Evolutionary conservation across 2,329 filamentous ascomycete genomes (phyloP).

Genomic region (Fusarium sp.): DNA sequence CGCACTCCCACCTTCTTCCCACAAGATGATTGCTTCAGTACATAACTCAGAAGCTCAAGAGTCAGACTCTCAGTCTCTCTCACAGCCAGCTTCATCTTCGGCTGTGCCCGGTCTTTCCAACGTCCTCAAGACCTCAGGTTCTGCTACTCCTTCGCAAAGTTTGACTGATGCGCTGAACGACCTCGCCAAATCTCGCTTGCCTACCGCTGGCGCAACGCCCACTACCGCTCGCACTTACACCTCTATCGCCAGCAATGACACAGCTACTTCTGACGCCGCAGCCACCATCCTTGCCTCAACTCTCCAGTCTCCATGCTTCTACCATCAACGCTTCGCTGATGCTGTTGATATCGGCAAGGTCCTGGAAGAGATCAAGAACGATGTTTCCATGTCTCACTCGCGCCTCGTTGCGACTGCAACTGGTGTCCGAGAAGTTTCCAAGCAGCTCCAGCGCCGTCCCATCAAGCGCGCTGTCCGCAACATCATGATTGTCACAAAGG

Average conservation of each 20-base stretch:
- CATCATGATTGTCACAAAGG: constrained; percentile 99
- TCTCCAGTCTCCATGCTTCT: constrained; percentile 94
- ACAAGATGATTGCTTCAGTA: constrained; percentile 63
- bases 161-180: constrained; percentile 71
- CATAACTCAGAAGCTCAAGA: constrained; percentile 52
- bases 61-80: constrained; percentile 46
- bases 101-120: constrained; percentile 10
- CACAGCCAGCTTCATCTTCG: constrained; percentile 9
- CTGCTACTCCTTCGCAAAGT: constrained; percentile 66
- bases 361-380: constrained; percentile 89
- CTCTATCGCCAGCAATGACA: constrained; percentile 21
- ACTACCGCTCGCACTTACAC: constrained; percentile 38
- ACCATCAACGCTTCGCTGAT: constrained; percentile 96
- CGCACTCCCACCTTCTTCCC: constrained; percentile 27
- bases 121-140: constrained; percentile 38
- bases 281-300: constrained; percentile 51
- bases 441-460: constrained; percentile 90
- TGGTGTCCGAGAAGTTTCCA: constrained; percentile 92
- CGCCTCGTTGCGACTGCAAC: constrained; percentile 95
- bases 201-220: constrained; percentile 40
- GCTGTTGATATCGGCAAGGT: constrained; percentile 95
- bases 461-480: constrained; percentile 92
- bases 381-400: constrained; percentile 92
- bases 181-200: constrained; percentile 57
- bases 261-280: constrained; percentile 25